Conservation (phyloP, 2,329 filamentous ascomycete genomes). For the Periconia macrospinosa region DNA sequence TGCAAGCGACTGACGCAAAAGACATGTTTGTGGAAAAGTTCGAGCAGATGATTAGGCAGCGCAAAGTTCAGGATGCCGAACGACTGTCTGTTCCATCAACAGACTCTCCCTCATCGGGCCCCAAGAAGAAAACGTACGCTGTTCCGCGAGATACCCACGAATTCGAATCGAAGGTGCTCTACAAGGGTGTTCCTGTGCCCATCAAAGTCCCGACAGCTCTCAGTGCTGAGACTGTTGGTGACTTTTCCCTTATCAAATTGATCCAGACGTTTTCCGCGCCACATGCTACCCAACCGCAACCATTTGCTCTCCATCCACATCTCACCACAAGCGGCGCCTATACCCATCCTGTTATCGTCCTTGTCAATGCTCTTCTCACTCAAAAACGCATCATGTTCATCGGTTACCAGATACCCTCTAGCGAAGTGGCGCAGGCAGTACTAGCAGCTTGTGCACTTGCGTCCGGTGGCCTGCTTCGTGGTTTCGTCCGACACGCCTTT, state of each 20-base stretch:
- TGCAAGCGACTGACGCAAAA: constrained; percentile 90
- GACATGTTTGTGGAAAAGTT: constrained; percentile 98
- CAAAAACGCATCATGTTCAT: constrained; percentile 97
- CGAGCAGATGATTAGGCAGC: constrained; percentile 86
- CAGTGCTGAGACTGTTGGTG: constrained; percentile 93
- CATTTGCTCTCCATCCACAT: constrained; percentile 85
- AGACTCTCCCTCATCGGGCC: constrained; percentile 43
- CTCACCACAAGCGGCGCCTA: constrained; percentile 86
- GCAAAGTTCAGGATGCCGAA: constrained; percentile 66
- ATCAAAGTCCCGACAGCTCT: constrained; percentile 94
- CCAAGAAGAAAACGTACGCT: constrained; percentile 64
- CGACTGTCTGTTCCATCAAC: constrained; percentile 30
- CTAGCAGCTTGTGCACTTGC: constrained; percentile 93
- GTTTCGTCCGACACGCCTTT: constrained; percentile 94
- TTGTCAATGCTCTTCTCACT: constrained; percentile 91
- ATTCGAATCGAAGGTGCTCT: constrained; percentile 92
- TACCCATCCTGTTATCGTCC: constrained; percentile 92
- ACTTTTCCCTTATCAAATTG: constrained; percentile 96
- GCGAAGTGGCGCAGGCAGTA: constrained; percentile 96
- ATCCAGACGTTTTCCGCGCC: constrained; percentile 90
- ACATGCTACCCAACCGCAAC: constrained; percentile 79
- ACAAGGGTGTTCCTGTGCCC: constrained; percentile 94
- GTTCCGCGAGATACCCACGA: constrained; percentile 95
- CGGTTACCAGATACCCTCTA: constrained; percentile 91
- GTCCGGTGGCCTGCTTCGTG: constrained; percentile 86